These are phyloP conservation scores for Flaveria linearis DNA, from an alignment of 129 eudicot species.

Conservation along the genomic window DNA sequence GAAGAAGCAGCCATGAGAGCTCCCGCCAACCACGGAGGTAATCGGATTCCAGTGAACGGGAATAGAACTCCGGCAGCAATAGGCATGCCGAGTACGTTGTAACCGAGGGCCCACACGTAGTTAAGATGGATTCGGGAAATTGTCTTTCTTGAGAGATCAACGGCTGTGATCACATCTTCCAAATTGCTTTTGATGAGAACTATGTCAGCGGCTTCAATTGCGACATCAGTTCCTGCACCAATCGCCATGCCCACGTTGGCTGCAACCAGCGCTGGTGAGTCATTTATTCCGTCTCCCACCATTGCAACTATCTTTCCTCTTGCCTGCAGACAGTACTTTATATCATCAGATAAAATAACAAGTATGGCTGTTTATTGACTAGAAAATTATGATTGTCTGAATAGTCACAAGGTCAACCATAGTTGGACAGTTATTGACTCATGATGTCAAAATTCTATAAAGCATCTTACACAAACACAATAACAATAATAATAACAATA, in stretches of 20 bases:
- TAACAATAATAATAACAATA: neutral
- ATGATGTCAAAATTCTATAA: neutral
- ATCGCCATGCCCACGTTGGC: conserved; percentile 71
- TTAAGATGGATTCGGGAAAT: conserved; percentile 52
- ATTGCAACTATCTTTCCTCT: conserved; percentile 52
- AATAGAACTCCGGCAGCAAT: conserved; percentile 59
- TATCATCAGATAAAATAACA: neutral
- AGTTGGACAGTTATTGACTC: neutral
- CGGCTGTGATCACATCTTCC: conserved; percentile 62
- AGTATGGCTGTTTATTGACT: neutral
- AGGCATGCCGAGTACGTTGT: conserved; percentile 61
- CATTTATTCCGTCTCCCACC: conserved; percentile 73
- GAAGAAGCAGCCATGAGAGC: conserved; percentile 76
- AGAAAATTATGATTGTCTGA: neutral
- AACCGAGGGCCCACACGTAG: conserved; percentile 63
- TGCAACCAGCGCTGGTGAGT: conserved; percentile 63
- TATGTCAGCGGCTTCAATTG: conserved; percentile 66
- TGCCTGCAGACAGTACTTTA: conserved; percentile 25
- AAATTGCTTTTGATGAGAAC: conserved; percentile 61
- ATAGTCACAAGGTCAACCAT: neutral
- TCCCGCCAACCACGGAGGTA: conserved; percentile 76
- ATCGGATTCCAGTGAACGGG: conserved; percentile 51
- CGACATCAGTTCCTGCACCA: conserved; percentile 66
- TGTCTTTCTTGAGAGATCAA: conserved; percentile 60
- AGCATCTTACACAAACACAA: neutral